A percentile compares a stretch with the other conserved stretches of the same genome.
These are phyloP conservation scores for Deinandra increscens DNA, from an alignment of 129 eudicot genomes.

Conservation along the genomic window DNA sequence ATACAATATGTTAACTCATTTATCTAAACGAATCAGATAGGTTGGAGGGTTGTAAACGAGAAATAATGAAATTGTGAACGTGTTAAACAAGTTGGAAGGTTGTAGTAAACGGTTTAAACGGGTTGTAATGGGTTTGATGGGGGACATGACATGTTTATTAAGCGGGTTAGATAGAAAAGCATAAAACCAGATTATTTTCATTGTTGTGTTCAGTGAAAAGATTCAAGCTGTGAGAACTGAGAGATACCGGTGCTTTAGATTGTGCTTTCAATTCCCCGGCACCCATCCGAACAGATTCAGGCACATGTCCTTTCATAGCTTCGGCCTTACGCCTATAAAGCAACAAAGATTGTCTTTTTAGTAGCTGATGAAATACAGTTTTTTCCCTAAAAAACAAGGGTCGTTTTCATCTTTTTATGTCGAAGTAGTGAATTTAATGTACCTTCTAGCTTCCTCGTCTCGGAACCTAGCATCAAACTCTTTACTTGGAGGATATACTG, in stretches of 20 bases:
- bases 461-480: slow-evolving; percentile 72
- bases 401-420: slow-evolving; percentile 5
- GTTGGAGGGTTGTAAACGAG: background rate
- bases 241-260: slow-evolving; percentile 35
- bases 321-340: slow-evolving; percentile 64
- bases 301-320: slow-evolving; percentile 55
- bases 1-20: background rate
- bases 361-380: background rate
- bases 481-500: slow-evolving; percentile 87
- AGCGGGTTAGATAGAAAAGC: background rate
- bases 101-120: background rate
- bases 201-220: background rate
- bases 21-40: background rate
- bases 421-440: slow-evolving; percentile 9
- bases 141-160: background rate
- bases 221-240: slow-evolving; percentile 32
- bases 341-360: background rate
- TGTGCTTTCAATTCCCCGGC: slow-evolving; percentile 42
- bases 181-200: background rate
- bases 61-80: background rate
- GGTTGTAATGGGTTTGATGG: background rate
- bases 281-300: slow-evolving; percentile 49
- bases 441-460: slow-evolving; percentile 89
- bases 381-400: background rate
- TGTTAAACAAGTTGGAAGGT: background rate